Conservation (phyloP, 805 yeast genomes). For the Schwanniomyces polymorphus region DNA sequence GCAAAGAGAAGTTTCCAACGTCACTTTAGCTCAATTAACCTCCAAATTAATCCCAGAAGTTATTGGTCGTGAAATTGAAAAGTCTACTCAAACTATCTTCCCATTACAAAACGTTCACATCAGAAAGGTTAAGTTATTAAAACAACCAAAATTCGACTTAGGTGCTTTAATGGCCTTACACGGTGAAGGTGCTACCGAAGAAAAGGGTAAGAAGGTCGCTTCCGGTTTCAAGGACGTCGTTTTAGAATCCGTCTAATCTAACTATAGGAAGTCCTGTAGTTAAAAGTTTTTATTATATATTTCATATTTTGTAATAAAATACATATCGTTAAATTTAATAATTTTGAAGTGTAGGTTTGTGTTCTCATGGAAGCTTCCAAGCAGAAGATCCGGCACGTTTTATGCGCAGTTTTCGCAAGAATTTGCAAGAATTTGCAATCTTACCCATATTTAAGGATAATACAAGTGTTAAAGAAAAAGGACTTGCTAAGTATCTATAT, state of each 20-base stretch:
- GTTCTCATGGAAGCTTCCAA: no score
- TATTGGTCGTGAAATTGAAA: constrained; percentile 97
- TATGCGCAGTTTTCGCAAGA: no score
- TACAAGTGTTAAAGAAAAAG: no score
- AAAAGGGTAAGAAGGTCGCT: constrained; percentile 98
- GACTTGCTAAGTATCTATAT: no score
- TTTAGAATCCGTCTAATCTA: constrained; percentile 84
- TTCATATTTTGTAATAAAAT: constrained; percentile 3
- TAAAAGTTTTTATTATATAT: constrained; percentile 2
- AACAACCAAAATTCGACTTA: constrained; percentile 98
- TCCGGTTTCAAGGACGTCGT: constrained; percentile 98
- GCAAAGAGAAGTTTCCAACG: constrained; percentile 93
- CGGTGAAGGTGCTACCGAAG: constrained; percentile 89
- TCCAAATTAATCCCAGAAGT: constrained; percentile 98
- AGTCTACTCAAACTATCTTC: constrained; percentile 90
- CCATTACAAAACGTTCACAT: constrained; percentile 98
- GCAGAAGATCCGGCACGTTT: no score
- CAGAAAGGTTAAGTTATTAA: constrained; percentile 97
- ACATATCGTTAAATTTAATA: constrained; percentile 1
- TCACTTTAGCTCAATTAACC: constrained; percentile 94
- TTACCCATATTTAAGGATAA: no score
- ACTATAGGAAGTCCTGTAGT: not conserved
- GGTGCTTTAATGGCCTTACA: constrained; percentile 95
- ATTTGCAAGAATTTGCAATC: no score
- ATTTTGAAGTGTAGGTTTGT: not conserved